These are phyloP conservation scores for Claviceps spartinae DNA, from an alignment of 2,329 filamentous ascomycete species.

Conservation along the genomic window DNA sequence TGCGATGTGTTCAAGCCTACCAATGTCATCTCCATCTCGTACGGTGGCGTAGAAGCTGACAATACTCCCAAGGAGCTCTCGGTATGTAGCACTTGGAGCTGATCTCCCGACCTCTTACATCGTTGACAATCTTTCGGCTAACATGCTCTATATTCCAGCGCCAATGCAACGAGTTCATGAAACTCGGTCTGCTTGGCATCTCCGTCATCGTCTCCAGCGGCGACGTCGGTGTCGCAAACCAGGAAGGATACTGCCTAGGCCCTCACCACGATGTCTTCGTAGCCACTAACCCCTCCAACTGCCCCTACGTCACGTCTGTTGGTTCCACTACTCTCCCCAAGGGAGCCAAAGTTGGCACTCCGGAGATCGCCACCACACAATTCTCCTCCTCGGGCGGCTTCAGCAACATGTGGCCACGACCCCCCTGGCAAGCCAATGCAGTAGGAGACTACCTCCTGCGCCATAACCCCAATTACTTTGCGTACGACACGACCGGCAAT, in stretches of 20 bases:
- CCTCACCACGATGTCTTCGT: conserved; percentile 29
- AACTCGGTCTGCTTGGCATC: conserved; percentile 29
- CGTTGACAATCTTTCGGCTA: no score
- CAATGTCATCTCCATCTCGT: conserved; percentile 27
- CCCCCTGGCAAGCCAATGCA: conserved; percentile 30
- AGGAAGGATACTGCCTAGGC: conserved; percentile 9
- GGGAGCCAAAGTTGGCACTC: conserved; percentile 4
- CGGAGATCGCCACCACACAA: conserved; percentile 13
- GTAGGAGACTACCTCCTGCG: conserved; percentile 7
- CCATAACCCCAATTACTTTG: conserved; percentile 7
- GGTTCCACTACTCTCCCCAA: conserved; percentile 29
- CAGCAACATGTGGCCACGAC: conserved; percentile 32
- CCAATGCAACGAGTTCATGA: conserved; percentile 30
- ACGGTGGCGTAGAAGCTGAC: conserved; percentile 16
- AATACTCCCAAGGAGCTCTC: conserved; percentile 31
- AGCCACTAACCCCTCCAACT: conserved; percentile 31
- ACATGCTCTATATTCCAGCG: conserved; percentile 12
- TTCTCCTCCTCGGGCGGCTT: conserved; percentile 36
- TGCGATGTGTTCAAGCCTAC: conserved; percentile 17
- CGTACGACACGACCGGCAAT: conserved; percentile 9
- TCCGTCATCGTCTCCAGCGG: conserved; percentile 26
- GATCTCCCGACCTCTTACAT: no score
- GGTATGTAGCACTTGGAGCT: not conserved
- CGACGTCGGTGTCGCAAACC: conserved; percentile 11
- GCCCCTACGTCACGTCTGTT: conserved; percentile 36